phyloP scores from a whole-genome alignment of 2,329 filamentous ascomycete genomes.

The Talaromyces sp. region DNA sequence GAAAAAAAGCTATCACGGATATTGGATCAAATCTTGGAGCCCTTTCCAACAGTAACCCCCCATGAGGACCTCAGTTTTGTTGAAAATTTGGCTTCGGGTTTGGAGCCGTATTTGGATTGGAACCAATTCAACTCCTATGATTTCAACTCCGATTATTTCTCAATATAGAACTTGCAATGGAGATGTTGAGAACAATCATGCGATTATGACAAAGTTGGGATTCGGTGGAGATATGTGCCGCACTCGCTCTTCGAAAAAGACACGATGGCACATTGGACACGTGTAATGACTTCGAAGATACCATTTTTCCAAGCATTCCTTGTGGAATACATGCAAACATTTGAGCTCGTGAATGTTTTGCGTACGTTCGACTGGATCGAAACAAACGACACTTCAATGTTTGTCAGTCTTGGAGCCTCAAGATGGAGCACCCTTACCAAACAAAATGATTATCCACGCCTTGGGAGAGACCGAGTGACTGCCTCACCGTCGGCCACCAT shows the following conservation, averaged over 20 bases:
- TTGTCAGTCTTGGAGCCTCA: neutral
- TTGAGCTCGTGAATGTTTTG: conserved; percentile 39
- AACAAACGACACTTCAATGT: conserved; percentile 33
- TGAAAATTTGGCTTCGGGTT: conserved; percentile 29
- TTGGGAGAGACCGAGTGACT: conserved; percentile 32
- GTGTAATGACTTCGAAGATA: conserved; percentile 39
- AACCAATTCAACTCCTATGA: conserved; percentile 32
- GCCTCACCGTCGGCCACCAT: conserved; percentile 36
- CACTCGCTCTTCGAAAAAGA: conserved; percentile 31
- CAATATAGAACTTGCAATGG: conserved; percentile 2
- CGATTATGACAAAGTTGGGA: conserved; percentile 40
- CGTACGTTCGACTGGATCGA: conserved; percentile 35
- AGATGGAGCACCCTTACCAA: conserved; percentile 27
- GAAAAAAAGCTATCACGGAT: conserved; percentile 37
- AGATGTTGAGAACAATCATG: conserved; percentile 19
- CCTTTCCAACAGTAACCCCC: conserved; percentile 26
- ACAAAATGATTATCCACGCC: conserved; percentile 35
- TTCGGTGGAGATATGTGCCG: conserved; percentile 26
- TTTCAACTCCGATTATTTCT: conserved; percentile 28
- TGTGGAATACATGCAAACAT: conserved; percentile 40
- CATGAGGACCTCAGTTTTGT: conserved; percentile 24
- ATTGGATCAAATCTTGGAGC: conserved; percentile 36
- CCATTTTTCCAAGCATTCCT: conserved; percentile 41
- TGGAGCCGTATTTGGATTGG: conserved; percentile 35
- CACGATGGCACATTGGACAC: conserved; percentile 37